A percentile compares a stretch with the other conserved stretches of the same genome.
Conservation (phyloP, 2,329 filamentous ascomycete genomes). For the Remersonia thermophila region DNA sequence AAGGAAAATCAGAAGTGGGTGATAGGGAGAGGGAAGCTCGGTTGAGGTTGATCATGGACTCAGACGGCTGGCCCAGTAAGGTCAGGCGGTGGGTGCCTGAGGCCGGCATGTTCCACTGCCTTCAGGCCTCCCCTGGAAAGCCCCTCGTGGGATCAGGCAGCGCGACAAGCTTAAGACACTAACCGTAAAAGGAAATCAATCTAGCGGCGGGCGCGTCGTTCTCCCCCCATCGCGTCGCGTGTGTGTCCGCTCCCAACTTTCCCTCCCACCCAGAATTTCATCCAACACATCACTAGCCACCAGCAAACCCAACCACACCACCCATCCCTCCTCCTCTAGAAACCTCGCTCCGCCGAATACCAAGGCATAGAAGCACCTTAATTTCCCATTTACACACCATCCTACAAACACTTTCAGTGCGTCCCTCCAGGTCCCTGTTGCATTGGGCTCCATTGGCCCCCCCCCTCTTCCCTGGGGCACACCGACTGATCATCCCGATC, state of each 20-base stretch:
- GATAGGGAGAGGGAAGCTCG: no score
- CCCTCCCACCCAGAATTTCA: constrained; percentile 10
- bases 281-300: neutral
- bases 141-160: neutral
- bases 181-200: constrained; percentile 15
- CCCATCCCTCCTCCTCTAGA: neutral
- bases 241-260: constrained; percentile 6
- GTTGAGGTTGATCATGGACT: no score
- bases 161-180: neutral
- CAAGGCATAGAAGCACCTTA: neutral
- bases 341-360: no score
- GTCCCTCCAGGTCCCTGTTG: neutral
- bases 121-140: neutral
- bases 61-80: no score
- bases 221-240: constrained; percentile 12
- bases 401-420: neutral
- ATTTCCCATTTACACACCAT: neutral
- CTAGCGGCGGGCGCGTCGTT: constrained; percentile 16
- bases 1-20: no score
- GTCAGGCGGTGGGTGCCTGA: no score
- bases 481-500: no score
- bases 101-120: no score
- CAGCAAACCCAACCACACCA: neutral
- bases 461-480: no score
- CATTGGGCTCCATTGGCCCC: neutral